These are phyloP conservation scores for Schoenoplectus tabernaemontani DNA, from an alignment of 202 grass and related monocot species.

Conservation along the genomic window DNA sequence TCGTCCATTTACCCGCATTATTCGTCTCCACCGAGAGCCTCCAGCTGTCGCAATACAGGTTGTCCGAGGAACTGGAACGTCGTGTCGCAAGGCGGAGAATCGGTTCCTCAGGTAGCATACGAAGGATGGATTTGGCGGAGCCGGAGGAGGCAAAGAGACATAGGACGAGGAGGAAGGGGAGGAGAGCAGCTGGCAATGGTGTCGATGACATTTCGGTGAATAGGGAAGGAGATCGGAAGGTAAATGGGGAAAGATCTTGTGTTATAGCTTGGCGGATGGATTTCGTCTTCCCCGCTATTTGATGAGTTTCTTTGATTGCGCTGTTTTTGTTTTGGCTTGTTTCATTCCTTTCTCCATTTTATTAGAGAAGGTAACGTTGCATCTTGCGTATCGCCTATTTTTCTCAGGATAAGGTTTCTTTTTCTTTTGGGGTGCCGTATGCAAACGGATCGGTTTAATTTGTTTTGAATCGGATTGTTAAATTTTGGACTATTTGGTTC, in stretches of 20 bases:
- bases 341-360: not conserved
- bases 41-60: conserved; percentile 77
- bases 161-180: conserved; percentile 24
- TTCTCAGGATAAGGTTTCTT: too few species aligned
- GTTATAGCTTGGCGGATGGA: not conserved
- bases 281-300: not conserved
- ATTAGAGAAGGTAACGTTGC: not conserved
- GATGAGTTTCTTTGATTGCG: not conserved
- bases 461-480: too few species aligned
- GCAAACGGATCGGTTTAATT: too few species aligned
- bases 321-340: not conserved
- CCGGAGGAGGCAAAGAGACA: not conserved
- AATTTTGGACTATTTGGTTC: too few species aligned
- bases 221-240: not conserved
- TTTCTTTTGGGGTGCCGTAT: too few species aligned
- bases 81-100: not conserved
- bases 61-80: not conserved
- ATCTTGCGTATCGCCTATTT: too few species aligned
- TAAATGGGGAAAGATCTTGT: conserved; percentile 7
- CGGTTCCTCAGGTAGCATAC: conserved; percentile 23
- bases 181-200: not conserved
- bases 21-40: conserved; percentile 67
- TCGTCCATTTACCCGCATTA: conserved; percentile 48
- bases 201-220: not conserved
- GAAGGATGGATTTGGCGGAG: conserved; percentile 32